Conservation (phyloP, 106 monocot species). For the Dendrobium catenatum region DNA sequence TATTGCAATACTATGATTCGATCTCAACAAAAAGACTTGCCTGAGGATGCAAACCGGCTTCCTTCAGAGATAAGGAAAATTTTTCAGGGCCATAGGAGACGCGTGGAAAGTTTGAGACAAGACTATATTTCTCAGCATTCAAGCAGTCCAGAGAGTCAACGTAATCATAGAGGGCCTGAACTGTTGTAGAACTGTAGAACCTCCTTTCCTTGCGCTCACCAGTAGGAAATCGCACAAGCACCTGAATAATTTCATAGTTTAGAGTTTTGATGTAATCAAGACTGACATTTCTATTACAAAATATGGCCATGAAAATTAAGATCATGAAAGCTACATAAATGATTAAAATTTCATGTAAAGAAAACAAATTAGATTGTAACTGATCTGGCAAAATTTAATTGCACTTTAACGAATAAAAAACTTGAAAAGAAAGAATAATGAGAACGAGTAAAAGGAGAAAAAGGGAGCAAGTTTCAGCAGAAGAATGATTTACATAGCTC, state of each 20-base stretch:
- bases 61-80: constrained; percentile 44
- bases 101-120: constrained; percentile 73
- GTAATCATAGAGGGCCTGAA: constrained; percentile 61
- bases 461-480: no score
- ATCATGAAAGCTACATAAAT: no score
- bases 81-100: constrained; percentile 64
- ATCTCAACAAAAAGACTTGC: constrained; percentile 47
- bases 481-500: no score
- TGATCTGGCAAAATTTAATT: no score
- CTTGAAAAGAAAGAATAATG: no score
- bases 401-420: no score
- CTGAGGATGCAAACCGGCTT: constrained; percentile 51
- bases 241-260: constrained; percentile 22
- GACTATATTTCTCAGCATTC: constrained; percentile 55
- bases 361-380: no score
- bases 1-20: constrained; percentile 17
- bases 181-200: constrained; percentile 44
- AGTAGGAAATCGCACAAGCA: constrained; percentile 66
- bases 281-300: no score
- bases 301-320: no score
- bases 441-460: no score
- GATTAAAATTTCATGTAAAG: no score
- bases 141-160: constrained; percentile 77
- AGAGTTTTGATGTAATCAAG: no score
- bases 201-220: constrained; percentile 86